Evolutionary conservation across 345 rosid species (phyloP), one percentile per base, ranked within the genome.

Genomic region (Euphorbia pulcherrima): DNA sequence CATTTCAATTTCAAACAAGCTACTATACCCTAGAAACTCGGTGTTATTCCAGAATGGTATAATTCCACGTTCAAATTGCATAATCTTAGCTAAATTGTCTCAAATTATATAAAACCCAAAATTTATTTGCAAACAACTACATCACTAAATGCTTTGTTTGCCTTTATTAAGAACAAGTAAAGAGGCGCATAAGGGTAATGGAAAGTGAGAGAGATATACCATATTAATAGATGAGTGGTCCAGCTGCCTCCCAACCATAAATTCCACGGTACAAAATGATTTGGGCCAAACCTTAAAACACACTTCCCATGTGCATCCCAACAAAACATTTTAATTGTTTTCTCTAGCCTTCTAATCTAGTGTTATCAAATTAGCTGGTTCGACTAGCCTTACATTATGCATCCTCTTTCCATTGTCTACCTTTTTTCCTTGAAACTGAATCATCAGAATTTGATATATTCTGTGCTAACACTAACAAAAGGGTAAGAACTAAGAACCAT

Each of bases 211-310:
- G 28, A n/a, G 23, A 69, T 62, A 65, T 21, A n/a, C n/a, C n/a
- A n/a, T n/a, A n/a, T 44, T 3, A 14, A 54, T 29, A 60, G 16
- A 51, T 27, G 37, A 68, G 76, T 46, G 78, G 72, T 79, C 68
- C 78, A 74, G 79, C 80, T 66, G 75, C 79, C 79, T 21, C 39
- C 75, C 64, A 74, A 27, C 71, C 51, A 62, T 53, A 51, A 74
- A 61, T 71, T 37, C 62, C 60, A 69, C 44, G 59, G 54, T 62
- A 61, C 65, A 60, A 28, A 17, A 2, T 33, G 37, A 33, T 11
- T 20, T 20, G 37, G 76, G 51, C 72, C 80, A 65, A n/a, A 14
- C n/a, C 58, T 37, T 8, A 12, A n/a, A 0, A 51, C 2, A 47
- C 33, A 5, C 14, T 0, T 69, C 73, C 73, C 75, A 74, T 74